phyloP scores from a whole-genome alignment of 1,284 basidiomycete genomes.

The Anthracocystis panici-leucophaei region DNA sequence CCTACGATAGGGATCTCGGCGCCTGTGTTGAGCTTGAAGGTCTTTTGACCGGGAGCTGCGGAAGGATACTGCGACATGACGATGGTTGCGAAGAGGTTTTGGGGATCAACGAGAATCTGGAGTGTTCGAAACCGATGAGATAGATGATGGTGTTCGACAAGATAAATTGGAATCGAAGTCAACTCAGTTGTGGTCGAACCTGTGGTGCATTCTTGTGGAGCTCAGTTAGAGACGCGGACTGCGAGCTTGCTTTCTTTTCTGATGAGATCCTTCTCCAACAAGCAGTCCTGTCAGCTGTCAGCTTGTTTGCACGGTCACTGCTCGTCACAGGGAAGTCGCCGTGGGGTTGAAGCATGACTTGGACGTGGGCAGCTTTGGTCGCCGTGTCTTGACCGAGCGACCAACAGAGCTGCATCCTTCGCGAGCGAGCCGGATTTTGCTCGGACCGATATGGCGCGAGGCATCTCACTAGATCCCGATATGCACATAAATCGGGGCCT shows the following conservation, averaged over 20 bases:
- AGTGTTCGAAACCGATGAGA: neutral
- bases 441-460: neutral
- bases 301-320: neutral
- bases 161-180: neutral
- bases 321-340: neutral
- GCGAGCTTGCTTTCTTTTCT: neutral
- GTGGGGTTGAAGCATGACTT: neutral
- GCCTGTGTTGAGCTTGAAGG: constrained; percentile 69
- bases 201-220: no score
- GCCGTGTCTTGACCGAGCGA: neutral
- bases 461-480: neutral
- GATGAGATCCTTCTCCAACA: neutral
- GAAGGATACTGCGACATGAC: constrained; percentile 51
- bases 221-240: neutral
- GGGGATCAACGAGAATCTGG: neutral
- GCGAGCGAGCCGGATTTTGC: no score
- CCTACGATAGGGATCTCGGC: constrained; percentile 64
- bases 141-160: neutral
- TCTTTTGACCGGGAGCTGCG: constrained; percentile 48
- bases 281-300: neutral
- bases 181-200: no score
- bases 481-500: neutral
- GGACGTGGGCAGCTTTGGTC: neutral
- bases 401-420: neutral
- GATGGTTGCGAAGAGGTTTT: neutral